Evolutionary conservation across 2,329 filamentous ascomycete species (phyloP).

Genomic region (Epichloe gansuensis): DNA sequence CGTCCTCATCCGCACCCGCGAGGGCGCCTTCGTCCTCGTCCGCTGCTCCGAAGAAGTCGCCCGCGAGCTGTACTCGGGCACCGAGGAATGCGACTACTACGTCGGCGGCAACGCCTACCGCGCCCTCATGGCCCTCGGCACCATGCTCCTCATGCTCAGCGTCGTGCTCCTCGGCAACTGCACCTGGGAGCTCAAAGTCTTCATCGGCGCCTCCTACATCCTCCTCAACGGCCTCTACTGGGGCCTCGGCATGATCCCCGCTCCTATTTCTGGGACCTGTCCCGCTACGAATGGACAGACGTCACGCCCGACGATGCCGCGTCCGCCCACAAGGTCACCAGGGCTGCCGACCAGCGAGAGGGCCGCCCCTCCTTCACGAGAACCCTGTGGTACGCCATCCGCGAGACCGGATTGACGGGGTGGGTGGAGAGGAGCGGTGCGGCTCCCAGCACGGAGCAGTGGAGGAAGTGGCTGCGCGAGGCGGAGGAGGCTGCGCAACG

Average conservation of each 20-base stretch:
- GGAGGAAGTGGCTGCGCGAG: conserved; percentile 41
- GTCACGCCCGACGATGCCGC: conserved; percentile 28
- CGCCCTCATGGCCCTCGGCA: conserved; percentile 43
- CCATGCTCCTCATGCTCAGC: conserved; percentile 47
- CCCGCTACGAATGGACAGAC: conserved; percentile 32
- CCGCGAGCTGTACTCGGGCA: conserved; percentile 50
- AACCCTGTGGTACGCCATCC: conserved; percentile 47
- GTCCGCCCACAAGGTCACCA: conserved; percentile 21
- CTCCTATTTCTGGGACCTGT: conserved; percentile 44
- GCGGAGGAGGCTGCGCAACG: conserved; percentile 28
- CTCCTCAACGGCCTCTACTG: conserved; percentile 49
- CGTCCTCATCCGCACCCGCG: conserved; percentile 48
- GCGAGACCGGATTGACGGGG: conserved; percentile 36
- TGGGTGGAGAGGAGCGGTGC: conserved; percentile 42
- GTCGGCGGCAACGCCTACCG: conserved; percentile 36
- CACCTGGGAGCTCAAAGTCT: conserved; percentile 46
- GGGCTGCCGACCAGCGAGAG: conserved; percentile 23
- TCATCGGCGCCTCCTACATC: conserved; percentile 46
- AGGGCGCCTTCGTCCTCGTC: conserved; percentile 47
- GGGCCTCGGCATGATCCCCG: conserved; percentile 38
- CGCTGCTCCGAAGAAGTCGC: conserved; percentile 47
- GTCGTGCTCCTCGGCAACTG: conserved; percentile 52
- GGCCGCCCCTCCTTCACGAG: conserved; percentile 38
- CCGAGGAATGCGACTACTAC: conserved; percentile 46
- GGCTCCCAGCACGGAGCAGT: conserved; percentile 38